A percentile compares a stretch with the other conserved stretches of the same genome.
Conservation (phyloP, 768 basidiomycete species). For the Cantharellus anzutake region DNA sequence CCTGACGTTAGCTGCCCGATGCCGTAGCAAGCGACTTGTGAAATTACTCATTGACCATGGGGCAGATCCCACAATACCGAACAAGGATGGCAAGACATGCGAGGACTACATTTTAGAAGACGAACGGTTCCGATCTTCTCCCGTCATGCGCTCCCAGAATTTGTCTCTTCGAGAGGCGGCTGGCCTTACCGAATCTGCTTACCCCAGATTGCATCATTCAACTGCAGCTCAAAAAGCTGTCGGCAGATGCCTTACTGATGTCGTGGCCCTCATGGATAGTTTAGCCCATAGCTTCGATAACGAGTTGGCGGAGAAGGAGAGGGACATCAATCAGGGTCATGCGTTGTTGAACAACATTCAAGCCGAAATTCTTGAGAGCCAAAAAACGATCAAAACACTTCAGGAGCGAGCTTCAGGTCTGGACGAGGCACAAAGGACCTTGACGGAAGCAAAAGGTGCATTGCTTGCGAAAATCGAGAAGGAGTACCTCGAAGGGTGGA, state of each 20-base stretch:
- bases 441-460: slow-evolving; percentile 45
- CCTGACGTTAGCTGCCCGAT: slow-evolving; percentile 87
- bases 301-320: slow-evolving; percentile 80
- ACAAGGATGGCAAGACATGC: slow-evolving; percentile 88
- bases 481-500: slow-evolving; percentile 73
- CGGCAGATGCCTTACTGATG: slow-evolving; percentile 67
- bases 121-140: slow-evolving; percentile 87
- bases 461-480: slow-evolving; percentile 60
- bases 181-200: background rate
- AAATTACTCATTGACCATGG: slow-evolving; percentile 92
- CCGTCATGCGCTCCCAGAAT: slow-evolving; percentile 50
- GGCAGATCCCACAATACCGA: slow-evolving; percentile 86
- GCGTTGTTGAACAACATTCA: slow-evolving; percentile 73
- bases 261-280: slow-evolving; percentile 70
- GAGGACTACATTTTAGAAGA: slow-evolving; percentile 99
- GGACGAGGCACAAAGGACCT: slow-evolving; percentile 33
- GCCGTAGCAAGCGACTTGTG: slow-evolving; percentile 85
- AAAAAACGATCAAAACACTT: slow-evolving; percentile 52
- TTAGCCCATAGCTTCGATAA: slow-evolving; percentile 81
- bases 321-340: slow-evolving; percentile 78
- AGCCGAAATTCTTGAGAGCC: slow-evolving; percentile 74
- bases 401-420: slow-evolving; percentile 49
- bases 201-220: slow-evolving; percentile 64
- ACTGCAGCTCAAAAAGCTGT: slow-evolving; percentile 70
- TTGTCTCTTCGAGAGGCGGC: slow-evolving; percentile 1